These are phyloP conservation scores for Geranium rotundifolium DNA, from an alignment of 345 rosid genomes.

Conservation along the genomic window DNA sequence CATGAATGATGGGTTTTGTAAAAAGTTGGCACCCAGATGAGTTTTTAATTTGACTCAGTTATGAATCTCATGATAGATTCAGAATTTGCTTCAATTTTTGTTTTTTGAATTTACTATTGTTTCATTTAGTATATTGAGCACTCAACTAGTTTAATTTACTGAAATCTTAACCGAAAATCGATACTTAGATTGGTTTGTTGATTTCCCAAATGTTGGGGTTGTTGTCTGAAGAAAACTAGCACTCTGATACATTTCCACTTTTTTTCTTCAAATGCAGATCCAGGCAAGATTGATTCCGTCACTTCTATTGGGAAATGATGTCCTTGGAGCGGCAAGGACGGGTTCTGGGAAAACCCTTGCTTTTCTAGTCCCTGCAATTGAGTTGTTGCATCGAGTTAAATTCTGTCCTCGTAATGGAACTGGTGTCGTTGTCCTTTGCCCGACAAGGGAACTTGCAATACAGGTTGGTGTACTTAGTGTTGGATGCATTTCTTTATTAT, in stretches of 20 bases:
- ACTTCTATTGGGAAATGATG: constrained; percentile 79
- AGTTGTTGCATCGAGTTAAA: constrained; percentile 52
- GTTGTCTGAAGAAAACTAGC: not conserved
- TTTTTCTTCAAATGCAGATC: constrained; percentile 43
- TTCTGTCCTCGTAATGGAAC: constrained; percentile 74
- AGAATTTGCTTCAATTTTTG: too few relatives aligned
- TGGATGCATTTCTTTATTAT: not conserved
- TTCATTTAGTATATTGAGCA: too few relatives aligned
- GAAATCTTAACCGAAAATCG: not conserved
- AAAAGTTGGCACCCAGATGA: too few relatives aligned
- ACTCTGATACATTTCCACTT: not conserved
- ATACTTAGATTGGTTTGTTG: not conserved
- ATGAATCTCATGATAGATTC: too few relatives aligned
- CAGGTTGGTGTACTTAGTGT: constrained; percentile 38
- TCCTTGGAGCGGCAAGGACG: constrained; percentile 94
- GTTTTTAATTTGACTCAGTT: too few relatives aligned
- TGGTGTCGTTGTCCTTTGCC: constrained; percentile 84
- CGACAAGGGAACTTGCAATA: constrained; percentile 95
- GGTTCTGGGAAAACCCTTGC: constrained; percentile 99
- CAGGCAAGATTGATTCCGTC: constrained; percentile 81
- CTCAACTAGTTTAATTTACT: too few relatives aligned
- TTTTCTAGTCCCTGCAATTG: constrained; percentile 81
- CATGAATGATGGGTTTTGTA: too few relatives aligned
- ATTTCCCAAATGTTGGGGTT: not conserved
- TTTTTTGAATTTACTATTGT: too few relatives aligned